Evolutionary conservation across 1,284 basidiomycete genomes (phyloP), one percentile per base, ranked within the genome.

Genomic region (Schizophyllum amplum): DNA sequence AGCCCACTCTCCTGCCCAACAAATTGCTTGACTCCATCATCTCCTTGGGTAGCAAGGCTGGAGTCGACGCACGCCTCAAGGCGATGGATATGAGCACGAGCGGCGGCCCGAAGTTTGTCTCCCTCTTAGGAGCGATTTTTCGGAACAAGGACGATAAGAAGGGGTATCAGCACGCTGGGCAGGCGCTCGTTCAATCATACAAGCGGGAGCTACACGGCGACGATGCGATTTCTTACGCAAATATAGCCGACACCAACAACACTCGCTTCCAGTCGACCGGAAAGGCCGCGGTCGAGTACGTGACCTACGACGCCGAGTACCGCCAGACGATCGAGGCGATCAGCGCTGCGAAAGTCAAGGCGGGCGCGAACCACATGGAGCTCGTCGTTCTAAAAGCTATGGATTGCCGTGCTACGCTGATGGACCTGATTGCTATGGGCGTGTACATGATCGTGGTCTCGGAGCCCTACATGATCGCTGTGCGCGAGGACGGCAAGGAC

Each of bases 1-100:
- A 47, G 7, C 62, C 62, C 2, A 56, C 58, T 4, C 56, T 63
- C 17, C 57, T 63, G 5, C 60, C 57, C 1, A 63, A 60, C 55
- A 62, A 63, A 42, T 42, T 17, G 11, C 7, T 42, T 17, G 33
- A 42, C 33, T 42, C 33, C 33, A 42, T 42, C 7, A 9, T 42
- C 2, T 9, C 33, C 17, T 17, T 42, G 33, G 33, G 33, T 17
- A 17, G 17, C 33, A 42, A 42, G 17, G 33, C 33, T 4, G 33
- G 33, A 3, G 33, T 42, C 33, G 33, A 42, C 7, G 33, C 33
- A 17, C 33, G 33, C 3, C 33, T 42, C 33, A 3, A 17, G 33
- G 33, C 33, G 7, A 42, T 17, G 7, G 33, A 42, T 17, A 42
- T 42, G 33, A 42, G 33, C 17, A 42, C 4, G 11, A 42, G 33